phyloP scores from a whole-genome alignment of 352 stramenopile species.

The Phytophthora tubulina region DNA sequence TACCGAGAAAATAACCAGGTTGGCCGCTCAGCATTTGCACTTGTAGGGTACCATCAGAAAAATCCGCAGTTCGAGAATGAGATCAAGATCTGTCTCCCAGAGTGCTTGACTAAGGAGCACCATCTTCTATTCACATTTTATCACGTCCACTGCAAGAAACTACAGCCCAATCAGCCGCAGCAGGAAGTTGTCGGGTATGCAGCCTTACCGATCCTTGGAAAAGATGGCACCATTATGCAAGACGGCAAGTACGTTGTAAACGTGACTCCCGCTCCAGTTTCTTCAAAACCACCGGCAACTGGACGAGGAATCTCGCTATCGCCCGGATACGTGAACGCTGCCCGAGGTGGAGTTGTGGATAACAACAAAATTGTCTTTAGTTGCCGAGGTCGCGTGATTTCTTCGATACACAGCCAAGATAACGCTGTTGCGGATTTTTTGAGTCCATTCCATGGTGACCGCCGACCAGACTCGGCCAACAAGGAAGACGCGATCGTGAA shows the following conservation, averaged over 20 bases:
- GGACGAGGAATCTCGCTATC: constrained; percentile 45
- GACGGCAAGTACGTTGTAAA: constrained; percentile 58
- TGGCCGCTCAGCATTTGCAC: constrained; percentile 36
- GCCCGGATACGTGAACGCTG: constrained; percentile 51
- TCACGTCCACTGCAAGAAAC: constrained; percentile 87
- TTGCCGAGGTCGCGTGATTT: constrained; percentile 56
- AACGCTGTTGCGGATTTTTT: constrained; percentile 53
- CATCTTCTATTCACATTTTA: constrained; percentile 83
- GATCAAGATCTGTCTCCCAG: constrained; percentile 75
- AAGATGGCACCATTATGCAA: constrained; percentile 59
- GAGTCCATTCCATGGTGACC: constrained; percentile 54
- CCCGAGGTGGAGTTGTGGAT: constrained; percentile 43
- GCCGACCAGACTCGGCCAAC: neutral
- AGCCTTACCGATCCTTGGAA: constrained; percentile 56
- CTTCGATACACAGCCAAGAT: constrained; percentile 73
- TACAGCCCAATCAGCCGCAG: constrained; percentile 61
- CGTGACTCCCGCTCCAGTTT: constrained; percentile 41
- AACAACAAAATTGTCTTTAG: constrained; percentile 52
- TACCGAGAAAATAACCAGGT: constrained; percentile 49
- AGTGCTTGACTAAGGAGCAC: constrained; percentile 54
- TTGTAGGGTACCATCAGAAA: constrained; percentile 87
- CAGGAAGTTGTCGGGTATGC: constrained; percentile 75
- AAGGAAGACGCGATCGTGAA: constrained; percentile 45
- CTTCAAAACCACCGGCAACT: constrained; percentile 23
- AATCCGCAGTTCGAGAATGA: constrained; percentile 81